Percentiles rank a stretch among this genome's conserved stretches.
phyloP scores from a whole-genome alignment of 2,329 filamentous ascomycete genomes.

The Knufia fluminis region DNA sequence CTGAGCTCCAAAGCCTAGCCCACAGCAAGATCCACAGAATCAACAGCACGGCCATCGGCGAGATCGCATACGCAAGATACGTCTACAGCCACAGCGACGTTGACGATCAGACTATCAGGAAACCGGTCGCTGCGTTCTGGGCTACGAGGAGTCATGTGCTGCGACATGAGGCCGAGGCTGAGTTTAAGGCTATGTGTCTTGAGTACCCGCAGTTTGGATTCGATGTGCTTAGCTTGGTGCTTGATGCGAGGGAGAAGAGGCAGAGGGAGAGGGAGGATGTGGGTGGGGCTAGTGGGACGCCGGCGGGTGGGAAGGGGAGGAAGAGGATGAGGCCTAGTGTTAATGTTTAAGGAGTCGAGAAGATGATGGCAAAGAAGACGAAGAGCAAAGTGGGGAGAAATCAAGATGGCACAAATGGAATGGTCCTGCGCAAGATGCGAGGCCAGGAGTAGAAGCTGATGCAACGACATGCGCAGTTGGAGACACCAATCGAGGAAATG shows the following conservation, averaged over 20 bases:
- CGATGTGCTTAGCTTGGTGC: conserved; percentile 63
- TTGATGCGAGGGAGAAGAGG: conserved; percentile 38
- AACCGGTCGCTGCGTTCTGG: conserved; percentile 85
- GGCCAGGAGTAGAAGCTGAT: too few species aligned
- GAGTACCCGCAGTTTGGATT: conserved; percentile 88
- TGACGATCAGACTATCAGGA: conserved; percentile 65
- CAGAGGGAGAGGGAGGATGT: conserved; percentile 29
- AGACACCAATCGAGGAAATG: too few species aligned
- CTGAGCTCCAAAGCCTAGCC: conserved; percentile 62
- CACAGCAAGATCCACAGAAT: conserved; percentile 89
- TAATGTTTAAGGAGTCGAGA: conserved; percentile 13
- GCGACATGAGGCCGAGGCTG: conserved; percentile 73
- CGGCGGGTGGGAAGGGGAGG: conserved; percentile 27
- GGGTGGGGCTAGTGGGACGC: conserved; percentile 22
- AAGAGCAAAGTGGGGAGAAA: background rate
- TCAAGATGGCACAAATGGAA: too few species aligned
- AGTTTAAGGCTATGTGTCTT: conserved; percentile 76
- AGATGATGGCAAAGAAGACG: background rate
- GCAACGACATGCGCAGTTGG: too few species aligned
- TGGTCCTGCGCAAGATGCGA: too few species aligned
- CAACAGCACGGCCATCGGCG: conserved; percentile 75
- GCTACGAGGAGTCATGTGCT: conserved; percentile 70
- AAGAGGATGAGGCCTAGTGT: conserved; percentile 29
- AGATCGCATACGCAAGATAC: conserved; percentile 85
- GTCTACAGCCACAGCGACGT: conserved; percentile 68